phyloP scores from a whole-genome alignment of 495 filamentous ascomycete species.

The Trichocladium antarcticum region DNA sequence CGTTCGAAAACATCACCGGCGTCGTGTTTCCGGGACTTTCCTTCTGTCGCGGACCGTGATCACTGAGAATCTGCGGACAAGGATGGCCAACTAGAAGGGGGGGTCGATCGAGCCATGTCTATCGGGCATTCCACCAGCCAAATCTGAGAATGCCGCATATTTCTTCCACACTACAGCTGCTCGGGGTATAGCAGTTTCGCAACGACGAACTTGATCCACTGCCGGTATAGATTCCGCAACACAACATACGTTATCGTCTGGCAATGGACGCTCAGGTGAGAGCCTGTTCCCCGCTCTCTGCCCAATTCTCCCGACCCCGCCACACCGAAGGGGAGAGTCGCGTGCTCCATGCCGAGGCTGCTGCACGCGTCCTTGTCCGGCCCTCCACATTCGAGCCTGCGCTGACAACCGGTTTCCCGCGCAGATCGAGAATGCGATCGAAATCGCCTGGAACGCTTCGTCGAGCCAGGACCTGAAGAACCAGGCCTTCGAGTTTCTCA shows the following conservation, averaged over 20 bases:
- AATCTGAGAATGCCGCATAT: constrained; percentile 25
- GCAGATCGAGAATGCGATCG: constrained; percentile 83
- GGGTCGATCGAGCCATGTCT: constrained; percentile 18
- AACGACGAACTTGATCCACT: not conserved
- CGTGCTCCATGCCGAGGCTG: not conserved
- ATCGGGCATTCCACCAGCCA: constrained; percentile 20
- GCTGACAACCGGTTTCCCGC: not conserved
- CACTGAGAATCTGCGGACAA: not conserved
- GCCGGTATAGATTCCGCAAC: not conserved
- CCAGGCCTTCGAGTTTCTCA: constrained; percentile 81
- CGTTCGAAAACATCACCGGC: not conserved
- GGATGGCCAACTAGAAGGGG: constrained; percentile 14
- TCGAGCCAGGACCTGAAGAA: constrained; percentile 62
- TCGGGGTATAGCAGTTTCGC: constrained; percentile 25
- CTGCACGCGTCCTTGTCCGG: not conserved
- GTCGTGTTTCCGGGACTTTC: too few relatives aligned
- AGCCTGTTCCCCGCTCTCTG: constrained; percentile 6
- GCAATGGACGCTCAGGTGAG: constrained; percentile 30
- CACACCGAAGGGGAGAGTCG: constrained; percentile 1
- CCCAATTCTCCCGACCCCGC: constrained; percentile 7
- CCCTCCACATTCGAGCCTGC: not conserved
- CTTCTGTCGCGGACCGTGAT: not conserved
- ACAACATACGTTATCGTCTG: constrained; percentile 7
- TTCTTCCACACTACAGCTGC: constrained; percentile 17
- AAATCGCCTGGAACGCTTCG: constrained; percentile 72